Evolutionary conservation across 257 asterid genomes (phyloP).

Genomic region (Buddleja alternifolia): DNA sequence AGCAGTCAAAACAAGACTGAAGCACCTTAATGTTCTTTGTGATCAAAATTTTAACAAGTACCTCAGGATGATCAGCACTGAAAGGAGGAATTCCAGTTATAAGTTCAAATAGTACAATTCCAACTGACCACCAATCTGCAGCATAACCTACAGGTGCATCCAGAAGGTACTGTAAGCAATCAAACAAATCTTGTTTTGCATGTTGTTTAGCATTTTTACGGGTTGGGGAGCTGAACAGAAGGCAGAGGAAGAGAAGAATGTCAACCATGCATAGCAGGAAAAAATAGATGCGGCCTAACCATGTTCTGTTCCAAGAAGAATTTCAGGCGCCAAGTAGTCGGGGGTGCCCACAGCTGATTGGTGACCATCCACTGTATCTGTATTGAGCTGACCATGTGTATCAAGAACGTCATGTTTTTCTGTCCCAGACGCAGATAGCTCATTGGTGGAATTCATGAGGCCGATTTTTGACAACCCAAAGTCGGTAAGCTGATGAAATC

Average conservation of each 20-base stretch:
- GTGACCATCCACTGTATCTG: slow-evolving; percentile 46
- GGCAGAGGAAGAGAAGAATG: slow-evolving; percentile 33
- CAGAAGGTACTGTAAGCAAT: slow-evolving; percentile 35
- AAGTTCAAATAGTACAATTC: slow-evolving; percentile 80
- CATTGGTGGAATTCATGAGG: slow-evolving; percentile 90
- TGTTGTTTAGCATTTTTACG: background rate
- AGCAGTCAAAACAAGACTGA: slow-evolving; percentile 22
- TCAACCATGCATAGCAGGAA: slow-evolving; percentile 15
- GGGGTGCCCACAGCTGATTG: slow-evolving; percentile 97
- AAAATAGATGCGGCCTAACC: slow-evolving; percentile 51
- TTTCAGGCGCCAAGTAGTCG: slow-evolving; percentile 98
- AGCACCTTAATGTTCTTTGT: slow-evolving; percentile 26
- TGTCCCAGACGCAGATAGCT: slow-evolving; percentile 60
- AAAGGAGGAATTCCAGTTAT: slow-evolving; percentile 86
- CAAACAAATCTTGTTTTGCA: slow-evolving; percentile 19
- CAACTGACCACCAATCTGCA: slow-evolving; percentile 98
- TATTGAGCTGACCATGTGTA: slow-evolving; percentile 45
- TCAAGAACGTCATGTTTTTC: slow-evolving; percentile 43
- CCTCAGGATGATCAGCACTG: slow-evolving; percentile 87
- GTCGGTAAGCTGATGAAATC: slow-evolving; percentile 85
- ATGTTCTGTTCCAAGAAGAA: slow-evolving; percentile 94
- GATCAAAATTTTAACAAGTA: slow-evolving; percentile 33
- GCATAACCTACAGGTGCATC: slow-evolving; percentile 67
- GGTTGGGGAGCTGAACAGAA: slow-evolving; percentile 20
- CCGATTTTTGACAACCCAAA: slow-evolving; percentile 97